Evolutionary conservation across 169 alveolate genomes (phyloP).

Genomic region (Plasmodium adleri): DNA sequence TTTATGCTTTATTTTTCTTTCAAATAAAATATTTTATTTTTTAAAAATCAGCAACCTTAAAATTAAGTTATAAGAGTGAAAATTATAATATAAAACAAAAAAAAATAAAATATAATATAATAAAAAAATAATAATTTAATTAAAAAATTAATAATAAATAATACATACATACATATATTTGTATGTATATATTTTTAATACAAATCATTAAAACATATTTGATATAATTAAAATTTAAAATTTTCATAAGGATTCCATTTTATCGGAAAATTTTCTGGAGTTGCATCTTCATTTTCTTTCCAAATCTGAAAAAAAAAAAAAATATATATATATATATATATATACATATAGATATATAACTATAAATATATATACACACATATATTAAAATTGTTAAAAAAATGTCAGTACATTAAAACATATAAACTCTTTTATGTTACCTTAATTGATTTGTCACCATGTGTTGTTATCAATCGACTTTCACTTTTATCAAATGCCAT

Average conservation of each 20-base stretch:
- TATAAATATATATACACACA: background rate
- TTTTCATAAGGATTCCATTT: slow-evolving; percentile 82
- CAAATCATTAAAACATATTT: background rate
- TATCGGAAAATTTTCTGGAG: slow-evolving; percentile 86
- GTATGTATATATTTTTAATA: background rate
- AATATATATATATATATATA: background rate
- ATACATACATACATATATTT: background rate
- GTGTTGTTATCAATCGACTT: slow-evolving; percentile 97
- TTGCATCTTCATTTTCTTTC: slow-evolving; percentile 86
- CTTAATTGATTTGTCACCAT: slow-evolving; percentile 99
- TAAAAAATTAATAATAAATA: background rate
- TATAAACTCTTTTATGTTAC: slow-evolving; percentile 79
- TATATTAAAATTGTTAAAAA: background rate
- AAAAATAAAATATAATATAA: background rate
- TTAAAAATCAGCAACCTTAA: background rate
- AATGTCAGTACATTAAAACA: background rate
- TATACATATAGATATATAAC: background rate
- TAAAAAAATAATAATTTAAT: slow-evolving; percentile 8
- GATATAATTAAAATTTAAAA: slow-evolving; percentile 66
- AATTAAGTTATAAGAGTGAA: too few species aligned
- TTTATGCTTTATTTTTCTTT: too few species aligned
- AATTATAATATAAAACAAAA: background rate
- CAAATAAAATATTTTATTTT: background rate
- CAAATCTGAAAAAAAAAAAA: slow-evolving; percentile 55
- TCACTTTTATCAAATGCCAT: slow-evolving; percentile 95